Percentiles rank a stretch among this genome's conserved stretches.
These are phyloP conservation scores for Solanum infundibuliforme DNA, from an alignment of 257 asterid species.

Conservation along the genomic window DNA sequence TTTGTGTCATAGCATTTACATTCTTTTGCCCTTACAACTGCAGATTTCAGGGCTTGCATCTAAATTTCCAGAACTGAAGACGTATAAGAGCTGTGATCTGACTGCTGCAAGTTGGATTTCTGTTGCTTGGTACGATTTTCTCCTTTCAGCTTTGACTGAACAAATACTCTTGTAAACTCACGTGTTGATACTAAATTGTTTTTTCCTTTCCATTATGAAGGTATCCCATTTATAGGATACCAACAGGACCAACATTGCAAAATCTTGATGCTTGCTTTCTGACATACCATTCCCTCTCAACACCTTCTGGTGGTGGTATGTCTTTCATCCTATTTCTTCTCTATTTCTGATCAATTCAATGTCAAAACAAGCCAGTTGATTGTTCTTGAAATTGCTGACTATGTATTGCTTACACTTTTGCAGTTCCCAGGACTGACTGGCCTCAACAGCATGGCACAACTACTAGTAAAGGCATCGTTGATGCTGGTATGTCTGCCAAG, in stretches of 20 bases:
- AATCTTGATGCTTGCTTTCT: constrained; percentile 86
- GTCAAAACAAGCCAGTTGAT: neutral
- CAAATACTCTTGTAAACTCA: neutral
- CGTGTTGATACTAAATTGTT: neutral
- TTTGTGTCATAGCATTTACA: neutral
- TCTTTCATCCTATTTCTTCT: neutral
- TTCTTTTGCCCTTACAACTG: neutral
- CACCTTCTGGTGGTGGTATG: constrained; percentile 49
- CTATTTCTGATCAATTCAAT: neutral
- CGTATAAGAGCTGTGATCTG: constrained; percentile 73
- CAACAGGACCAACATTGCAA: constrained; percentile 83
- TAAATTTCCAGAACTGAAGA: constrained; percentile 53
- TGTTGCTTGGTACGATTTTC: constrained; percentile 68
- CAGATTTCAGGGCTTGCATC: constrained; percentile 73
- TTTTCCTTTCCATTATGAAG: constrained; percentile 18
- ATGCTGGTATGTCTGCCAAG: constrained; percentile 22
- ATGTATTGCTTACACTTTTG: neutral
- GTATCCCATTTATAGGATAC: constrained; percentile 96
- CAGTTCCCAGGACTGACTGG: constrained; percentile 8
- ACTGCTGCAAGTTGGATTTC: constrained; percentile 84
- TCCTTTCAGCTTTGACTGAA: neutral
- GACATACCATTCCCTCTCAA: constrained; percentile 75
- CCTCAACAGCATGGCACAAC: constrained; percentile 13
- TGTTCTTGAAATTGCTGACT: neutral
- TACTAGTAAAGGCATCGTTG: constrained; percentile 19